These are phyloP conservation scores for Astrephomene gubernaculifera DNA, from an alignment of 139 green algal genomes.

Conservation along the genomic window DNA sequence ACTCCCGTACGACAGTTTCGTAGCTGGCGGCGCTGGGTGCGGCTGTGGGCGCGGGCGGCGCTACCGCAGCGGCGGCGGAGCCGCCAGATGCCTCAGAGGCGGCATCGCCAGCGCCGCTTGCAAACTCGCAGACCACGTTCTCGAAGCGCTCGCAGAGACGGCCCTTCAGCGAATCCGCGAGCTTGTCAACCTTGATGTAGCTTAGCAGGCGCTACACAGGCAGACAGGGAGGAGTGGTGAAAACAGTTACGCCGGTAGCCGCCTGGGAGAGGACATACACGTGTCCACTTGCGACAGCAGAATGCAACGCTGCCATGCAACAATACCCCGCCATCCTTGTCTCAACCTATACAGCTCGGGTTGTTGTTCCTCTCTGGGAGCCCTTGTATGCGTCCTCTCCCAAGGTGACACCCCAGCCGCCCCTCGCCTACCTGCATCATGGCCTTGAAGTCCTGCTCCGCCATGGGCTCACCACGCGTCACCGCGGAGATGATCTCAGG, in stretches of 20 bases:
- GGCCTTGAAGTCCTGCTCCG: conserved; percentile 62
- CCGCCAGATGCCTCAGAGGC: no score
- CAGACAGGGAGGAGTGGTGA: no score
- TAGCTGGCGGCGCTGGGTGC: background rate
- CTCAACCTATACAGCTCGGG: no score
- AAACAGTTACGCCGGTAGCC: no score
- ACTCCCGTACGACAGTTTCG: conserved; percentile 57
- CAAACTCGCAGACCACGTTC: conserved; percentile 34
- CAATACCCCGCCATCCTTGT: no score
- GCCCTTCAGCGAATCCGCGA: conserved; percentile 80
- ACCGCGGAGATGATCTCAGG: conserved; percentile 91
- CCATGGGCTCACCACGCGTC: conserved; percentile 61
- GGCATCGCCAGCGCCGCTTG: background rate
- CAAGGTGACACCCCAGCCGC: no score
- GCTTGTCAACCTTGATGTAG: conserved; percentile 92
- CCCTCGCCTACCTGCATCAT: conserved; percentile 81
- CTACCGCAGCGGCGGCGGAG: background rate
- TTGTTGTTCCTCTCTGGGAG: no score
- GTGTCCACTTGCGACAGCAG: no score
- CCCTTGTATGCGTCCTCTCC: no score
- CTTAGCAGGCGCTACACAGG: conserved; percentile 74
- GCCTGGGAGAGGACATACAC: no score
- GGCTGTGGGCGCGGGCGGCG: background rate
- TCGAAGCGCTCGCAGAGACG: conserved; percentile 83
- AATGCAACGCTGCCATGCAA: no score